phyloP scores from a whole-genome alignment of 2,329 filamentous ascomycete species.

The Hymenoscyphus fraxineus region DNA sequence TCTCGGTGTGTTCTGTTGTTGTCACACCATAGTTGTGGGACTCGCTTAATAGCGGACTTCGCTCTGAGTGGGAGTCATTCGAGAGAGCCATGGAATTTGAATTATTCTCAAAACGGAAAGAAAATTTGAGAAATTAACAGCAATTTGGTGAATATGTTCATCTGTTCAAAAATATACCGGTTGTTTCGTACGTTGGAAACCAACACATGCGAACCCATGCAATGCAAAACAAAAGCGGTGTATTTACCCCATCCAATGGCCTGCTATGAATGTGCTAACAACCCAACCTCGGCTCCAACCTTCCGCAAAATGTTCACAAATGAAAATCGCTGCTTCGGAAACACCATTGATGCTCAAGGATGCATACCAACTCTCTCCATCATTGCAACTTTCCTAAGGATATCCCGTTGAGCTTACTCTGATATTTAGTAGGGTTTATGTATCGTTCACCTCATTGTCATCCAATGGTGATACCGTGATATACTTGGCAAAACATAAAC shows the following conservation, averaged over 20 bases:
- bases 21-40: background rate
- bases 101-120: too few species aligned
- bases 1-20: background rate
- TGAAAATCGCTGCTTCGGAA: conserved; percentile 34
- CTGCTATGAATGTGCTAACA: too few species aligned
- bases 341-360: conserved; percentile 42
- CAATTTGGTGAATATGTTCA: background rate
- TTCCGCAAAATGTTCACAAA: background rate
- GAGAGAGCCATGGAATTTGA: background rate
- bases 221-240: background rate
- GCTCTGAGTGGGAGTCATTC: background rate
- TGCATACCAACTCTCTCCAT: background rate
- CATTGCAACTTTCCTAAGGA: background rate
- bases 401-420: conserved; percentile 42
- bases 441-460: conserved; percentile 24
- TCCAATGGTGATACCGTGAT: conserved; percentile 30
- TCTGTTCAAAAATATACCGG: background rate
- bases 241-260: too few species aligned
- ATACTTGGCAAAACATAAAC: conserved; percentile 9
- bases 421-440: conserved; percentile 35
- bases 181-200: background rate
- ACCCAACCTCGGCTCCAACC: background rate
- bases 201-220: background rate
- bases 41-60: background rate
- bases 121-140: too few species aligned